A percentile compares a stretch with the other conserved stretches of the same genome.
Evolutionary conservation across 176 grass and related monocot genomes (phyloP).

Genomic region (Puya raimondii): DNA sequence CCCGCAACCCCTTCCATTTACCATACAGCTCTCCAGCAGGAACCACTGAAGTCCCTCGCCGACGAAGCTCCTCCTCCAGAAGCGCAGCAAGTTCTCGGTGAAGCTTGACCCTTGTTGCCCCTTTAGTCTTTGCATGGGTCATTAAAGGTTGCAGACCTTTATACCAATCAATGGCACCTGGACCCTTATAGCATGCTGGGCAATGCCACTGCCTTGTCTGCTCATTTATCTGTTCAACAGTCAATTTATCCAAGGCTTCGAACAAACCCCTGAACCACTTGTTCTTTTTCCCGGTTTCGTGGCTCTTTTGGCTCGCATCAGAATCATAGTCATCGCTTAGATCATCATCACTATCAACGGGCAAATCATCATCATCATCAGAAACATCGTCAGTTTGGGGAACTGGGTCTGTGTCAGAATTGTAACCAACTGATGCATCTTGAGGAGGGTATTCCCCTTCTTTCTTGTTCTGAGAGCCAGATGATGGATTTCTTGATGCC

Average conservation of each 20-base stretch:
- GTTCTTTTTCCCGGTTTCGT: conserved; percentile 53
- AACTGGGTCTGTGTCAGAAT: conserved; percentile 16
- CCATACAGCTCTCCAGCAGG: conserved; percentile 66
- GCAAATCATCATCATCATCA: conserved; percentile 43
- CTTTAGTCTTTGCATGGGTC: conserved; percentile 81
- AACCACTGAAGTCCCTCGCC: conserved; percentile 56
- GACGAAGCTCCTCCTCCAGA: conserved; percentile 63
- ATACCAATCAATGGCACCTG: conserved; percentile 89
- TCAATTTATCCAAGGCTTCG: conserved; percentile 40
- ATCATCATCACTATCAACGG: conserved; percentile 55
- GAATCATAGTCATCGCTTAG: conserved; percentile 61
- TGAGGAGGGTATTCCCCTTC: conserved; percentile 19
- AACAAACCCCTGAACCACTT: conserved; percentile 79
- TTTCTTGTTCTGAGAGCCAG: conserved; percentile 32
- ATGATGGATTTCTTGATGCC: conserved; percentile 35
- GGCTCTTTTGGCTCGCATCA: conserved; percentile 64
- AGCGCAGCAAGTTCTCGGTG: conserved; percentile 71
- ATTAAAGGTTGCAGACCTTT: conserved; percentile 73
- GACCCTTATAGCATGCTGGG: conserved; percentile 79
- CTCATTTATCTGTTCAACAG: conserved; percentile 55
- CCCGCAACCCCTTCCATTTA: conserved; percentile 70
- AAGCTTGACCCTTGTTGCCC: conserved; percentile 56
- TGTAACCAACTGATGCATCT: conserved; percentile 22
- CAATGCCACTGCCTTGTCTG: conserved; percentile 55
- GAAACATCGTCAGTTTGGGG: conserved; percentile 14